phyloP scores from a whole-genome alignment of 1,139 yeast species.

The Geotrichum aggregatum region DNA sequence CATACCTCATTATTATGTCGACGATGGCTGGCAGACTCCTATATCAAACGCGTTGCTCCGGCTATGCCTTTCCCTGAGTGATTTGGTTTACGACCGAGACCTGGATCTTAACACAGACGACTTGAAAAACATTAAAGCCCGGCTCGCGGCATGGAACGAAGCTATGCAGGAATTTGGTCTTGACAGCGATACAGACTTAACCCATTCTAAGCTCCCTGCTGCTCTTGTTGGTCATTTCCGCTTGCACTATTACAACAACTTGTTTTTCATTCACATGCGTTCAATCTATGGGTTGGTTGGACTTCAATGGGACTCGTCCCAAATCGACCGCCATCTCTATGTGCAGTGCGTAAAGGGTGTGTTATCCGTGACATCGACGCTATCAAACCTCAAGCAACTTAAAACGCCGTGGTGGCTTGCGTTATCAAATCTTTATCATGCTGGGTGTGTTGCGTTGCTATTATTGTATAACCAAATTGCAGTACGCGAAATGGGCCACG shows the following conservation, averaged over 20 bases:
- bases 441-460: conserved; percentile 47
- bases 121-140: conserved; percentile 17
- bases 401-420: conserved; percentile 54
- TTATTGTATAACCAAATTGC: conserved; percentile 45
- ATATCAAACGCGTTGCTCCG: conserved; percentile 43
- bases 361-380: conserved; percentile 38
- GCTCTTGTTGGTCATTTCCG: conserved; percentile 22
- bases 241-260: conserved; percentile 18
- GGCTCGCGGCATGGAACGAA: conserved; percentile 25
- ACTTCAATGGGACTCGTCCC: conserved; percentile 14
- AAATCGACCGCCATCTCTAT: conserved; percentile 15
- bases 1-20: conserved; percentile 42
- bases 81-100: conserved; percentile 26
- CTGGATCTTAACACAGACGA: conserved; percentile 23
- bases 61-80: conserved; percentile 28
- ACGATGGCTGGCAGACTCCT: conserved; percentile 54
- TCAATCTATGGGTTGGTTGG: conserved; percentile 20
- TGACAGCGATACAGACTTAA: conserved; percentile 21
- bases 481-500: conserved; percentile 26
- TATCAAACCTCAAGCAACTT: conserved; percentile 28
- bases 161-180: conserved; percentile 22
- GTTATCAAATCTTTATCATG: conserved; percentile 47
- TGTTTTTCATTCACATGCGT: conserved; percentile 21
- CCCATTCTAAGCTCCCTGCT: conserved; percentile 24
- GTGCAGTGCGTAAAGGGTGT: conserved; percentile 28